Percentiles rank a stretch among this genome's conserved stretches.
Evolutionary conservation across 1,284 basidiomycete genomes (phyloP).

Genomic region (Ustilago tritici): DNA sequence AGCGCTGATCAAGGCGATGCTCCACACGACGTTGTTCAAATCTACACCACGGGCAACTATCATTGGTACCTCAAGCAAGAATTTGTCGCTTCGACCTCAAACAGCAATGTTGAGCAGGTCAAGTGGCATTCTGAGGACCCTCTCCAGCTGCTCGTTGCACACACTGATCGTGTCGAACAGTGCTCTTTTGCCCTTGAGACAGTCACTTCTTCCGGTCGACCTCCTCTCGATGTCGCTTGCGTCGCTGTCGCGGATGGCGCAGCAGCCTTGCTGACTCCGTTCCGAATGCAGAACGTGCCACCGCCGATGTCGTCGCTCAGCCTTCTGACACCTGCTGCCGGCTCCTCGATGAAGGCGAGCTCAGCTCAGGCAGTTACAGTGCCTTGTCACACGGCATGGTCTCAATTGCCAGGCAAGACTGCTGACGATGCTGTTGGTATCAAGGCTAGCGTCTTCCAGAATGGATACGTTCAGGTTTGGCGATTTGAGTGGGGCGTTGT

Average conservation of each 20-base stretch:
- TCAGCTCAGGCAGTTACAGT: constrained; percentile 20
- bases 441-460: constrained; percentile 76
- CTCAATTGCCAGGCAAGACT: constrained; percentile 73
- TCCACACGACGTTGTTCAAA: constrained; percentile 75
- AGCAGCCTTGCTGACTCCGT: constrained; percentile 86
- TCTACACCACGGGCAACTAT: constrained; percentile 96
- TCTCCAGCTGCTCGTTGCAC: constrained; percentile 76
- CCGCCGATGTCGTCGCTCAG: constrained; percentile 90
- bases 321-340: constrained; percentile 71
- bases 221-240: constrained; percentile 82
- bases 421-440: constrained; percentile 71
- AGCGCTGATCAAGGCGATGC: constrained; percentile 1
- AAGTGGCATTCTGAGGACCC: constrained; percentile 89
- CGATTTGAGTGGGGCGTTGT: constrained; percentile 63
- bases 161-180: constrained; percentile 74
- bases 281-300: constrained; percentile 91
- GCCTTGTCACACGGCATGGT: constrained; percentile 72
- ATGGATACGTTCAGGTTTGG: constrained; percentile 76
- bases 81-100: constrained; percentile 18
- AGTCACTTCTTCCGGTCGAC: constrained; percentile 75
- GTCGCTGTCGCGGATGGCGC: constrained; percentile 93
- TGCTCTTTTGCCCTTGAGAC: constrained; percentile 83
- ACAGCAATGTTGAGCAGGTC: constrained; percentile 73
- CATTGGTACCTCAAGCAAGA: constrained; percentile 78
- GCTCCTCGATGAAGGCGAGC: constrained; percentile 19